Conservation (phyloP, 2,329 filamentous ascomycete species). For the Penicillium palitans region DNA sequence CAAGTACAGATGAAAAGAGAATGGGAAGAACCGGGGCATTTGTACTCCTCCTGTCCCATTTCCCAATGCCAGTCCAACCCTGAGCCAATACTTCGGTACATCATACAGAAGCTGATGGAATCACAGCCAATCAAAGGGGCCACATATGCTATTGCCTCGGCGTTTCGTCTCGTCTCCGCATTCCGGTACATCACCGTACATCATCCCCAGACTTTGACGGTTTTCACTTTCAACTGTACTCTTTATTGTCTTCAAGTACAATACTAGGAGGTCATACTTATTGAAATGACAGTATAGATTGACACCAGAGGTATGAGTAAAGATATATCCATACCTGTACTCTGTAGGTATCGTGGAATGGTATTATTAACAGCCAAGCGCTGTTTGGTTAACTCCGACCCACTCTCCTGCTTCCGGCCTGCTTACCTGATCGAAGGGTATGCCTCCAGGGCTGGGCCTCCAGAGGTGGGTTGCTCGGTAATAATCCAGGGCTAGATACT, state of each 20-base stretch:
- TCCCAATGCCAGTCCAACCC: neutral
- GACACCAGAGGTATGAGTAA: neutral
- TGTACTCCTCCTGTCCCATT: slow-evolving; percentile 7
- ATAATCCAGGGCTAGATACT: slow-evolving; percentile 2
- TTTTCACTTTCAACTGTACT: neutral
- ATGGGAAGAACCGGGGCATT: slow-evolving; percentile 17
- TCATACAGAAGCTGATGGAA: slow-evolving; percentile 17
- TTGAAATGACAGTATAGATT: neutral
- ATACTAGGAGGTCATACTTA: neutral
- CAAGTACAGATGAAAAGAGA: slow-evolving; percentile 4
- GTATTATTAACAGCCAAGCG: slow-evolving; percentile 28
- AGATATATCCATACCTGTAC: neutral
- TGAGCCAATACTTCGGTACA: slow-evolving; percentile 4
- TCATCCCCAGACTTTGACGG: neutral
- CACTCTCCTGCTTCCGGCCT: slow-evolving; percentile 11
- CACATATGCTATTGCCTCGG: slow-evolving; percentile 18
- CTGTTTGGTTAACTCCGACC: slow-evolving; percentile 21
- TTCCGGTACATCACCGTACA: slow-evolving; percentile 3
- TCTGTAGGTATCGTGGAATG: neutral
- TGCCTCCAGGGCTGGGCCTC: neutral
- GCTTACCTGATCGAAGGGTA: slow-evolving; percentile 13
- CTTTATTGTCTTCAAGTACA: neutral
- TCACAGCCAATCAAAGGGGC: slow-evolving; percentile 17
- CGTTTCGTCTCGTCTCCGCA: slow-evolving; percentile 15
- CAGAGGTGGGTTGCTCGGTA: slow-evolving; percentile 4